Evolutionary conservation across 805 yeast genomes (phyloP), one percentile per base, ranked within the genome.

Genomic region (Pichia californica): DNA sequence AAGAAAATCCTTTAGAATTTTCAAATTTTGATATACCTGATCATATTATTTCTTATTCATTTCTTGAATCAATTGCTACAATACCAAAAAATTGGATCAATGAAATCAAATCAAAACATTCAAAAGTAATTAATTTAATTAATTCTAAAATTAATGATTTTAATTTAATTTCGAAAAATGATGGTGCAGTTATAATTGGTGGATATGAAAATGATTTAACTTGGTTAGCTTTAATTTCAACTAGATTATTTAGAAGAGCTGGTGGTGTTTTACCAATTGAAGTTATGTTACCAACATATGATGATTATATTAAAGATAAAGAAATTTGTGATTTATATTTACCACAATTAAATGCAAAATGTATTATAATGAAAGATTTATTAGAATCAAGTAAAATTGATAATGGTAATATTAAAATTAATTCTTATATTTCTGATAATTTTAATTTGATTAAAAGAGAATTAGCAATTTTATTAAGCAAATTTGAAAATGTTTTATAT

Each of bases 171-270:
- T 40, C 50, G 34, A 42, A 34, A 2, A 66, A 71, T 2, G 31
- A 41, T 48, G 89, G 88, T 18, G 79, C 81, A 21, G 80, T 82
- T 1, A 78, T 77, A 43, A 77, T 81, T 18, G 89, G 87, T 37
- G 87, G 88, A 8, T 21, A 25, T 4, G 14, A 40, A 3, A 83
- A 87, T 11, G 59, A 68, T 20, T 67, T 67, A 37, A 79, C 83
- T 41, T 74, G 85, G 75, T 61, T 81, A 36, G 71, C 85, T 2
- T 62, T 79, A 16, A 54, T 79, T 5, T 72, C 82, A 8, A 67
- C 82, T 27, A 68, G 74, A 55, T 63, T 69, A 52, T 60, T 72
- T 21, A 62, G 78, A 46, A 71, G 66, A 45, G 59, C 70, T 44
- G 77, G 75, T 4, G 73, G 76, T 1, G 52, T 61, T 33, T 49